These are phyloP conservation scores for Pleurotus tuber-regium DNA, from an alignment of 768 basidiomycete genomes.

Conservation along the genomic window DNA sequence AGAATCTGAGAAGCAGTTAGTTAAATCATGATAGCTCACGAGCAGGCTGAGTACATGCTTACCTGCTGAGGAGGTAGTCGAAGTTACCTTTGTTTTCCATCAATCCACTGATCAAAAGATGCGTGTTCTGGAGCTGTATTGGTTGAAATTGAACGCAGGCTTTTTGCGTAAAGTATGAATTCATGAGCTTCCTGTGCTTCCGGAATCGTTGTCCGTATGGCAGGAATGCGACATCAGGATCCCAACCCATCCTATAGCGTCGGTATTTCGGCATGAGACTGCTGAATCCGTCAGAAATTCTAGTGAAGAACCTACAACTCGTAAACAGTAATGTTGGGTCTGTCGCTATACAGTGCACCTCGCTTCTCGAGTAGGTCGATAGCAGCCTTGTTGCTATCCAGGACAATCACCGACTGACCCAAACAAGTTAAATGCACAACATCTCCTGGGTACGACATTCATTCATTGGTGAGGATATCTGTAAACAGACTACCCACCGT, in stretches of 20 bases:
- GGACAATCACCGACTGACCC: constrained; percentile 22
- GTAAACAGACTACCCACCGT: constrained; percentile 23
- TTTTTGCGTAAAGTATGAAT: constrained; percentile 19
- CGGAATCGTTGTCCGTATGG: constrained; percentile 21
- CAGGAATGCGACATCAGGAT: constrained; percentile 17
- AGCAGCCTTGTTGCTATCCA: constrained; percentile 23
- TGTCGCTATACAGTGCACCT: constrained; percentile 25
- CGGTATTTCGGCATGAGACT: neutral
- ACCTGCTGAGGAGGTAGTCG: constrained; percentile 2
- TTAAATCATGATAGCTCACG: neutral
- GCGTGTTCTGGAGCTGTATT: constrained; percentile 28
- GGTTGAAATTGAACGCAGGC: constrained; percentile 21
- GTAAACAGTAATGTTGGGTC: constrained; percentile 17
- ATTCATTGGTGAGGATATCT: neutral
- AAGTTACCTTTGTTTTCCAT: constrained; percentile 20
- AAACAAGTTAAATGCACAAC: constrained; percentile 21
- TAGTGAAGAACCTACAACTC: constrained; percentile 15
- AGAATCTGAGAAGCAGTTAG: no score
- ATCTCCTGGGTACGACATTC: constrained; percentile 22
- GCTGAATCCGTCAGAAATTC: neutral
- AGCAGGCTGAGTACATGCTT: neutral
- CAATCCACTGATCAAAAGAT: constrained; percentile 26
- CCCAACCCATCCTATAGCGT: constrained; percentile 16
- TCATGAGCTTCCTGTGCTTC: constrained; percentile 18
- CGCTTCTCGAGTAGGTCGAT: constrained; percentile 25